Evolutionary conservation across 257 asterid species (phyloP).

Genomic region (Petrea volubilis): DNA sequence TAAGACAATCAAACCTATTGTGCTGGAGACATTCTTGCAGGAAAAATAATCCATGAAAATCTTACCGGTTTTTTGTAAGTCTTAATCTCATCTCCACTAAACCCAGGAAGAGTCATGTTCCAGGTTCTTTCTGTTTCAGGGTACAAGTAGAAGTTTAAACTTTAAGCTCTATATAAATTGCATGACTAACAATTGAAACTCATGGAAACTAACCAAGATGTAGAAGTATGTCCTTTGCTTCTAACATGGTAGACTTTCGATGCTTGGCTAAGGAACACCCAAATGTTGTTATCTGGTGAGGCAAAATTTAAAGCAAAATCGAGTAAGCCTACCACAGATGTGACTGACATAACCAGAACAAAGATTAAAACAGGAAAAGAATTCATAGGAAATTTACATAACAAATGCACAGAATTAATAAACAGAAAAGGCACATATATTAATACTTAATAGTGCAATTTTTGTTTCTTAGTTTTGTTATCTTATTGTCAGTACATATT

Average conservation of each 20-base stretch:
- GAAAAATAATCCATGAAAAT: constrained; percentile 3
- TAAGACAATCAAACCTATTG: neutral
- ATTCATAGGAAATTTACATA: neutral
- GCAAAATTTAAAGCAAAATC: neutral
- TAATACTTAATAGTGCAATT: constrained; percentile 6
- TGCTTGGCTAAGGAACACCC: constrained; percentile 95
- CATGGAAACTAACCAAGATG: constrained; percentile 74
- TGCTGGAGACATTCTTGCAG: neutral
- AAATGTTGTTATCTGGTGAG: constrained; percentile 66
- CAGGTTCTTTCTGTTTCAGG: constrained; percentile 77
- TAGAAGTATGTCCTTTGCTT: constrained; percentile 88
- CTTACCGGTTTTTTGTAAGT: constrained; percentile 74
- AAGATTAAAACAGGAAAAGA: neutral
- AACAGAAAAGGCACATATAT: constrained; percentile 10
- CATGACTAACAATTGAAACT: constrained; percentile 3
- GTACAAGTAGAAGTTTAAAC: constrained; percentile 26
- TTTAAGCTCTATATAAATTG: constrained; percentile 10
- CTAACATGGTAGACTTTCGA: constrained; percentile 82
- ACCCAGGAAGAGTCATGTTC: constrained; percentile 87
- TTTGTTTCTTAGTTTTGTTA: neutral
- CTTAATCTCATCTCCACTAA: constrained; percentile 91
- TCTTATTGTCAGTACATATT: neutral
- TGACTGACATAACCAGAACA: neutral
- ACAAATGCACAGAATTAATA: constrained; percentile 14
- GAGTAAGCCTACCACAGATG: neutral